Base-by-base conservation (phyloP, 208 protist species). In the Trypanosoma avium region DNA sequence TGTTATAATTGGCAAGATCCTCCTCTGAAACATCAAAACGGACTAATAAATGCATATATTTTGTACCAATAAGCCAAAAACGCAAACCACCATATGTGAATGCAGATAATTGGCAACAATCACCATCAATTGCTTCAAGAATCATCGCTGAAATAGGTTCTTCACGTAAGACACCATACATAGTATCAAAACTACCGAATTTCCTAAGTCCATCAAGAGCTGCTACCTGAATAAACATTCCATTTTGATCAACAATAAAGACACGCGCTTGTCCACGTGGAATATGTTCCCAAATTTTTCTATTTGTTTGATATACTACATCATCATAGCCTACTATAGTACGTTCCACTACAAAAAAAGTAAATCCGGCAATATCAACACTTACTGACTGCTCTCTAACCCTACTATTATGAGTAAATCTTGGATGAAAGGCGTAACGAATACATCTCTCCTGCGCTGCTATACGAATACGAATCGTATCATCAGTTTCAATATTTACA, bases 231-330 rank as follows among this genome's bases (percentile, higher is more conserved):
- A 38, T 56, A 48, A 73, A 79, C 22, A 22, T 15, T 17, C 13
- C 19, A 2, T 22, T 17, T 19, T 58, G 61, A 29, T 50, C 30
- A 9, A 36, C 42, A 5, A 60, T 71, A 56, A 92, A 92, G 27
- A 95, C 86, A 13, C 75, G 57, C 0, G 79, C 77, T 61, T 93
- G 79, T 1, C 89, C 89, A 1, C 81, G 50, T 6, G 89, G 89
- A 6, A 95, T 71, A 26, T 85, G 65, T 67, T 95, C 84, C 86
- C 89, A 95, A n/a, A 91, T 61, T 42, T 88, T 86, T 10, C 67
- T 74, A 54, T 77, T 90, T 38, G 73, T 79, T 4, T 60, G 59
- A 61, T 95, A 95, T n/a, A 92, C 75, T n/a, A 60, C 75, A 47
- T 88, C 74, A 45, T 74, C 75, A 54, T 75, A 64, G 30, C 83